Conservation (phyloP, 352 stramenopile species). For the Globisporangium cylindrosporum region DNA sequence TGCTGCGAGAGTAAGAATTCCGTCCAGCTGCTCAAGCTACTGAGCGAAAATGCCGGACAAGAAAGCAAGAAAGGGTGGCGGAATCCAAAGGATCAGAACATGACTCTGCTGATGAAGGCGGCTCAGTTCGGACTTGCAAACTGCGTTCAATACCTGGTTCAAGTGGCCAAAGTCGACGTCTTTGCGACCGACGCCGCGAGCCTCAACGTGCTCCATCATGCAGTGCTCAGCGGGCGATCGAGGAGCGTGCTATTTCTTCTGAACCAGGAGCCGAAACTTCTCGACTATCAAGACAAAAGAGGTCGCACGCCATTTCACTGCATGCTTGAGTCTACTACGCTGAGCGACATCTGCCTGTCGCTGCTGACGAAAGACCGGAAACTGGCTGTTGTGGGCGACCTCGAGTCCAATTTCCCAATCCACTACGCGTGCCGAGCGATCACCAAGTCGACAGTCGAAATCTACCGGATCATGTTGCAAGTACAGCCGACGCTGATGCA, state of each 20-base stretch:
- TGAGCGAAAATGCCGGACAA: constrained; percentile 25
- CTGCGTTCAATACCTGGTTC: constrained; percentile 39
- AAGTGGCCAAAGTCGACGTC: constrained; percentile 40
- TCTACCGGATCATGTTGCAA: constrained; percentile 45
- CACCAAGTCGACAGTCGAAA: constrained; percentile 42
- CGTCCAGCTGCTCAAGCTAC: constrained; percentile 45
- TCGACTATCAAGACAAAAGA: constrained; percentile 49
- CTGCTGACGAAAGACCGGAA: constrained; percentile 29
- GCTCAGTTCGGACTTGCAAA: constrained; percentile 38
- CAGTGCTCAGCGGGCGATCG: constrained; percentile 36
- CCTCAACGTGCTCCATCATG: constrained; percentile 55
- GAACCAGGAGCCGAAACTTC: constrained; percentile 34
- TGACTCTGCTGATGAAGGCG: constrained; percentile 53
- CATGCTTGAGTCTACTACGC: constrained; percentile 42
- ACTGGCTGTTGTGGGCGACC: constrained; percentile 43
- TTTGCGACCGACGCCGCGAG: constrained; percentile 45
- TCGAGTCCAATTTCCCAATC: constrained; percentile 46
- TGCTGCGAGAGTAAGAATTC: constrained; percentile 63
- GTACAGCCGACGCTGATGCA: constrained; percentile 31
- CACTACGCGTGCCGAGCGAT: constrained; percentile 62
- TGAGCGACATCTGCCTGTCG: constrained; percentile 47
- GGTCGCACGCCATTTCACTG: constrained; percentile 57
- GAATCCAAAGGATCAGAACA: constrained; percentile 26
- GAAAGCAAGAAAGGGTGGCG: constrained; percentile 30
- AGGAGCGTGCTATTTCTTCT: constrained; percentile 38